Base-by-base conservation (phyloP, 495 filamentous ascomycete species). In the Geoglossum glabrum region DNA sequence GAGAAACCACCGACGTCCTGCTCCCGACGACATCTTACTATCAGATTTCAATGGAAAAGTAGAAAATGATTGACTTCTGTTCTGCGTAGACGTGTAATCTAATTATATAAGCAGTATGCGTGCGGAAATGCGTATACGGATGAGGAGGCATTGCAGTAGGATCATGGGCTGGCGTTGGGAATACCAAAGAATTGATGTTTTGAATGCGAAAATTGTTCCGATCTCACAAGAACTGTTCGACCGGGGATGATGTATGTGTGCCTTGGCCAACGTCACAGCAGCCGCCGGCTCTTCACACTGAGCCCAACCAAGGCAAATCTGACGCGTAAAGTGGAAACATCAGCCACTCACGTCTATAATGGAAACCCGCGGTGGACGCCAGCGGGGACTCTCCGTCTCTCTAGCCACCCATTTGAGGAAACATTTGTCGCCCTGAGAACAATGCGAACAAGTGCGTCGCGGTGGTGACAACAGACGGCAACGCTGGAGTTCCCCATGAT, bases 1-100 rank as follows among this genome's bases (percentile, higher is more conserved):
- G 45, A 70, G 78, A 34, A 79, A 73, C 56, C 76, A 72, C 61
- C 72, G 72, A 45, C 78, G 77, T 7, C 73, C 76, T 38, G 67
- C 68, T 13, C 71, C 71, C 6, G 76, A 81, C 54, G 78, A 80
- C 59, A 70, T 81, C 31, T 64, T 76, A 13, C 71, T 81, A 2
- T 74, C 72, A 56, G 74, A 80, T 38, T 72, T 70, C 66, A 70
- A 64, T 63, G 68, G 67, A 60, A 80, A 77, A 64, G 64, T 73
- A 43, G 74, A 76, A 59, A 69, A 74, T 13, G 77, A 79, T 63
- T 78, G 64, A 72, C 13, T 13, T 23, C 19, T n/a, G 40, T 50
- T 15, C 3, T 31, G 25, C 5, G 49, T 5, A 27, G 25, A 31
- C 49, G 25, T 52, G 10, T 13, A 8, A 8, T 23, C 26, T 23